phyloP scores from a whole-genome alignment of 2,329 filamentous ascomycete species.

The Fusarium nisikadoi region DNA sequence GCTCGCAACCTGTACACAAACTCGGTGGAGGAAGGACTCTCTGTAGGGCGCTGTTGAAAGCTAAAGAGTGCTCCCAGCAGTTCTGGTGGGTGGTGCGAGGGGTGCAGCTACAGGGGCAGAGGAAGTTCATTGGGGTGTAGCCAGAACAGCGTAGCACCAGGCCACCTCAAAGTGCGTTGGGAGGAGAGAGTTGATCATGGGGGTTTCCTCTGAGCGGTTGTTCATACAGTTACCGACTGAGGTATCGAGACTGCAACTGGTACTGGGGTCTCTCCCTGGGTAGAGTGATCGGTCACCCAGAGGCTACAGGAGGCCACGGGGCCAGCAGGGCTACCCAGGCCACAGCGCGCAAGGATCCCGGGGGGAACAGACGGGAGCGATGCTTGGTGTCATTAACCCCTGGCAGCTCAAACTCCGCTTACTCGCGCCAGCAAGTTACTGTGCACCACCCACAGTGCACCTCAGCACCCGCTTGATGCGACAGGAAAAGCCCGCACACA shows the following conservation, averaged over 20 bases:
- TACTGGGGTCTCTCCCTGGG: slow-evolving; percentile 28
- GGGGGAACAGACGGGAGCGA: slow-evolving; percentile 40
- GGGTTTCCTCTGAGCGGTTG: slow-evolving; percentile 36
- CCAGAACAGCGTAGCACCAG: slow-evolving; percentile 49
- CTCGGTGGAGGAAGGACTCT: slow-evolving; percentile 42
- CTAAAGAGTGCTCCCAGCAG: slow-evolving; percentile 31
- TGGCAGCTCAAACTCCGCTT: slow-evolving; percentile 36
- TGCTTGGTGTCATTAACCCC: slow-evolving; percentile 40
- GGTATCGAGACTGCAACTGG: slow-evolving; percentile 13
- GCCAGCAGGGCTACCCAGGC: slow-evolving; percentile 29
- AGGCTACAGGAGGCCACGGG: slow-evolving; percentile 35
- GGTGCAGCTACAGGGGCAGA: slow-evolving; percentile 40
- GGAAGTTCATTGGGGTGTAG: slow-evolving; percentile 41
- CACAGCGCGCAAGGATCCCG: slow-evolving; percentile 33
- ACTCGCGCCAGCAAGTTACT: slow-evolving; percentile 40
- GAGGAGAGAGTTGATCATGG: slow-evolving; percentile 42
- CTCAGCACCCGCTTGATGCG: slow-evolving; percentile 33
- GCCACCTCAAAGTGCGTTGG: slow-evolving; percentile 34
- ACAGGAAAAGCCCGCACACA: slow-evolving; percentile 32
- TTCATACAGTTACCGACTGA: slow-evolving; percentile 13
- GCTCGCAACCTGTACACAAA: slow-evolving; percentile 32
- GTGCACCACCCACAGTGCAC: slow-evolving; percentile 33
- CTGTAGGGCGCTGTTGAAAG: slow-evolving; percentile 25
- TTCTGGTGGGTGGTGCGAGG: slow-evolving; percentile 42
- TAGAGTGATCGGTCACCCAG: slow-evolving; percentile 32